These are phyloP conservation scores for Mycosphaerella sp. DNA, from an alignment of 2,329 filamentous ascomycete species.

Conservation along the genomic window DNA sequence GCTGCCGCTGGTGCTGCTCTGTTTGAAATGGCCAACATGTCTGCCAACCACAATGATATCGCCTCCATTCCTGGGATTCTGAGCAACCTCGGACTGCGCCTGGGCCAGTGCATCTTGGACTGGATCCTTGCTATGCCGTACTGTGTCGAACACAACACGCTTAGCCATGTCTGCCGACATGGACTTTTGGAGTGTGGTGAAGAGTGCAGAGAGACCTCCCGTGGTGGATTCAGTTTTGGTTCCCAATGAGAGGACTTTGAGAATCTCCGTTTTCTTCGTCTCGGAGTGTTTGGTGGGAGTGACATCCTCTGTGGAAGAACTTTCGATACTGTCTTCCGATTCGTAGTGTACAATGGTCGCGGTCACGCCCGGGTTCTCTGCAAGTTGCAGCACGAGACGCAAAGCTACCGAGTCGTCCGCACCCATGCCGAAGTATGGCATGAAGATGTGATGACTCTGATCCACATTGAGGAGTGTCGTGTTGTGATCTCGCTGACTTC, in stretches of 20 bases:
- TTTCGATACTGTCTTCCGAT: constrained; percentile 18
- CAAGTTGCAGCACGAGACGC: constrained; percentile 75
- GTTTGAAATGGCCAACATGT: constrained; percentile 36
- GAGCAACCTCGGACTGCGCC: constrained; percentile 55
- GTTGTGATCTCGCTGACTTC: constrained; percentile 51
- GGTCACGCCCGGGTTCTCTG: constrained; percentile 69
- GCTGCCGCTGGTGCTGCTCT: constrained; percentile 27
- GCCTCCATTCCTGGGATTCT: constrained; percentile 58
- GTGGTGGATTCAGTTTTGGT: background rate
- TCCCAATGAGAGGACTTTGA: constrained; percentile 6
- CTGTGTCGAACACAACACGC: constrained; percentile 55
- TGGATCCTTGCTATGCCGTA: constrained; percentile 36
- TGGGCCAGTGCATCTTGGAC: constrained; percentile 46
- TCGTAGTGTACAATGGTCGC: constrained; percentile 65
- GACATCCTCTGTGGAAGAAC: constrained; percentile 15
- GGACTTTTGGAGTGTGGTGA: constrained; percentile 52
- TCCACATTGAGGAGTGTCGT: constrained; percentile 55
- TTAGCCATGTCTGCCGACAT: constrained; percentile 46
- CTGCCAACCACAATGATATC: constrained; percentile 65
- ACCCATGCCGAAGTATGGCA: constrained; percentile 74
- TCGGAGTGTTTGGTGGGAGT: constrained; percentile 13
- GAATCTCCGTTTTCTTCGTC: constrained; percentile 12
- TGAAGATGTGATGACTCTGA: constrained; percentile 74
- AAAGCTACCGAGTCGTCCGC: constrained; percentile 75
- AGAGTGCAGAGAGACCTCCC: constrained; percentile 48